Evolutionary conservation across 768 basidiomycete genomes (phyloP), one percentile per base, ranked within the genome.

Genomic region (Rhodotorula toruloides): DNA sequence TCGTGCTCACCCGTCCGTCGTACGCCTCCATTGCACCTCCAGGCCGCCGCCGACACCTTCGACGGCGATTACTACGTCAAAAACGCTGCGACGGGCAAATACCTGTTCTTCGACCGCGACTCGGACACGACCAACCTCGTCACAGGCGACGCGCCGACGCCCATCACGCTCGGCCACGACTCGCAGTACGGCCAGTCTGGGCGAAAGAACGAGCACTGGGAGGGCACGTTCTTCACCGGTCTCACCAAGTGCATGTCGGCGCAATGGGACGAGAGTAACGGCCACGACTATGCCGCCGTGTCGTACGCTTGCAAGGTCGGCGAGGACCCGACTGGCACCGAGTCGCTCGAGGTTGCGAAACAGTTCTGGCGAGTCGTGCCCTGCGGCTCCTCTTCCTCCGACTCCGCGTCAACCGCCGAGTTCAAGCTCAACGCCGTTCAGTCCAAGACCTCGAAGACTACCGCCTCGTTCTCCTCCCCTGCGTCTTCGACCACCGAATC

Each of bases 221-320:
- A 13, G 8, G 65, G 65, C 27, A 58, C 60, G 9, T 67, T 42
- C 56, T 42, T 67, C 40, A 2, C 4, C 16, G 61, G 60, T 14
- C 36, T 58, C 17, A 3, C 27, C 31, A 67, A 67, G 56, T 67
- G 66, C 52, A 47, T 61, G 21, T 54, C 50, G 5, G 43, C 54
- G 13, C 66, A 67, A 39, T 67, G 66, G 66, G 66, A 56, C 42
- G 36, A 36, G 21, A 36, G 39, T 14, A n/a, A 39, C 56, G 57
- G 48, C 36, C 22, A 27, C 44, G 61, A 67, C 46, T 21, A 43
- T 32, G 66, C 66, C 34, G 66, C 60, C 42, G 66, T 67, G 8
- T 58, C 61, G 11, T 67, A 67, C 61, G 66, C 61, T 14, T 67
- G 66, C 57, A 62, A 67, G 52, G 66, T 67, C 31, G 66, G 66